Conservation (phyloP, 495 filamentous ascomycete genomes). For the Penicillium tannophilum region DNA sequence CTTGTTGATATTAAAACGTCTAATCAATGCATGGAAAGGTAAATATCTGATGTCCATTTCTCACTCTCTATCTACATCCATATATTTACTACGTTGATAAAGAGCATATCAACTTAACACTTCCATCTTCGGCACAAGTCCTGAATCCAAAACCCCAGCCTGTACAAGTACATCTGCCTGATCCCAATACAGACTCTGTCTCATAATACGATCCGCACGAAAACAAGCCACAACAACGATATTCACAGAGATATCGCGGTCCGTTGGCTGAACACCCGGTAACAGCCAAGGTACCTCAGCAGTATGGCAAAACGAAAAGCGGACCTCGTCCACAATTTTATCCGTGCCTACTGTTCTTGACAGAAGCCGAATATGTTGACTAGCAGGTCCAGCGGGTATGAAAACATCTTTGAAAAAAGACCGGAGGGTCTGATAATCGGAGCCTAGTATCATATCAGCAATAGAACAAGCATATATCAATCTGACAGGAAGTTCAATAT, state of each 20-base stretch:
- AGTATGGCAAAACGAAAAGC: constrained; percentile 67
- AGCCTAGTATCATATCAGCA: constrained; percentile 20
- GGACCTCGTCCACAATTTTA: constrained; percentile 60
- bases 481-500: constrained; percentile 14
- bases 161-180: constrained; percentile 79
- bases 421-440: constrained; percentile 40
- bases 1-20: constrained; percentile 4
- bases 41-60: neutral
- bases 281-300: constrained; percentile 75
- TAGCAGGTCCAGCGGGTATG: constrained; percentile 66
- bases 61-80: neutral
- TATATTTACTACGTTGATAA: neutral
- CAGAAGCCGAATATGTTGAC: constrained; percentile 65
- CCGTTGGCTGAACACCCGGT: constrained; percentile 71
- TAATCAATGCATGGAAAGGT: neutral
- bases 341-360: constrained; percentile 66
- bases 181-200: constrained; percentile 85
- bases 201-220: constrained; percentile 69
- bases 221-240: constrained; percentile 74
- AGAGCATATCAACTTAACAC: neutral
- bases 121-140: constrained; percentile 38
- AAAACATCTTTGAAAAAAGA: constrained; percentile 73
- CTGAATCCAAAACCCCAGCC: constrained; percentile 69
- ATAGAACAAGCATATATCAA: constrained; percentile 6
- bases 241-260: constrained; percentile 63